Base-by-base conservation (phyloP, 345 rosid genomes). In the Hypericum androsaemum region DNA sequence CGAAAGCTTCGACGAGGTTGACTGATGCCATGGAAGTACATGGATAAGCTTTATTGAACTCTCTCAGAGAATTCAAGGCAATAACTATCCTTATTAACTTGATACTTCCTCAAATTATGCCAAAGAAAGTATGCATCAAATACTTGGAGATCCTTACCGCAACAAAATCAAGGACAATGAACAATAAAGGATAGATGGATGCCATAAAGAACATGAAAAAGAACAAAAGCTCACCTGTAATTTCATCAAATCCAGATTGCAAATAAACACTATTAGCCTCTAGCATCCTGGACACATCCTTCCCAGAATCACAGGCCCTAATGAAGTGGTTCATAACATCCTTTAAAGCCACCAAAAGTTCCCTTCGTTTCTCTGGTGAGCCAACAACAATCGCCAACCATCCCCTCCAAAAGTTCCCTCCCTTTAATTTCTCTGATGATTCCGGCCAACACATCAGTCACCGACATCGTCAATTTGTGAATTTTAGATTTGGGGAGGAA, bases 231-330 rank as follows among this genome's bases (percentile, higher is more conserved):
- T 51, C 53, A 80, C 92, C 92, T 80, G 78, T 83, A 5, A 78
- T 66, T 67, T 70, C 84, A 59, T 74, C 79, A 41, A 74, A 52
- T 44, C 75, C 76, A 44, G 92, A 71, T 12, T 74, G 87, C 64
- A 74, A 54, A 50, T 71, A 68, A 61, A 76, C 64, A 60, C 60
- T 74, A 49, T 69, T 83, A 50, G 77, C 84, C 64, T 83, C 92
- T 10, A 83, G 66, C 92, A 80, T 83, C 64, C 69, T 78, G 16
- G 87, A 83, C 0, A 83, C 83, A 58, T 76, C 85, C 60, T 80
- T 80, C 11, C 92, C 87, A 57, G 81, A 77, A 67, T 78, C 83
- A 71, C 68, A 80, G 65, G 92, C 92, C 67, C 79, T 81, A 14
- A 80, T 63, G 56, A 83, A 83, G 60, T 83, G 70, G 45, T 76